These are phyloP conservation scores for Termitomyces sp. DNA, from an alignment of 1,284 basidiomycete species.

Conservation along the genomic window DNA sequence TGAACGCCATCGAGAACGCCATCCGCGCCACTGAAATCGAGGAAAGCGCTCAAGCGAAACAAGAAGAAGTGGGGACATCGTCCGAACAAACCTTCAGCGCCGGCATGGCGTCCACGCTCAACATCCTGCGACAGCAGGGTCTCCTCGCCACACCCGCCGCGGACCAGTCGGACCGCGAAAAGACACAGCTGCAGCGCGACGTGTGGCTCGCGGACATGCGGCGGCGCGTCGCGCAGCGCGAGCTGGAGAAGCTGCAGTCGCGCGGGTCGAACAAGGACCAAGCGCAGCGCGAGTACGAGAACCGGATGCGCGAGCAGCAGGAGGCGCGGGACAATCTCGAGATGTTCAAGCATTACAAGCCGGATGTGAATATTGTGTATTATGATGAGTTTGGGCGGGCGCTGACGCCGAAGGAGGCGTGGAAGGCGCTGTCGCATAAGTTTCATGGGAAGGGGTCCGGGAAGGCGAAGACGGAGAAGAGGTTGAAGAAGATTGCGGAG, in stretches of 20 bases:
- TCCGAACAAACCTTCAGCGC: slow-evolving; percentile 69
- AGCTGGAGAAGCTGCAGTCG: slow-evolving; percentile 70
- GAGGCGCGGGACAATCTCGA: slow-evolving; percentile 84
- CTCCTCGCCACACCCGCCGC: slow-evolving; percentile 64
- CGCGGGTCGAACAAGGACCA: slow-evolving; percentile 89
- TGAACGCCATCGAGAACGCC: slow-evolving; percentile 66
- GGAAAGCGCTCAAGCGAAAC: slow-evolving; percentile 36
- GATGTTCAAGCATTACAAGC: slow-evolving; percentile 90
- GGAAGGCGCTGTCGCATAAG: slow-evolving; percentile 92
- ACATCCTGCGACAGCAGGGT: slow-evolving; percentile 90
- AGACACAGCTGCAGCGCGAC: slow-evolving; percentile 80
- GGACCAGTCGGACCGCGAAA: slow-evolving; percentile 77
- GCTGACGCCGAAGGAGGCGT: slow-evolving; percentile 92
- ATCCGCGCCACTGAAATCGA: slow-evolving; percentile 58
- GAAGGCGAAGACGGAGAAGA: slow-evolving; percentile 92
- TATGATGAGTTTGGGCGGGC: slow-evolving; percentile 93
- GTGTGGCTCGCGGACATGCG: slow-evolving; percentile 88
- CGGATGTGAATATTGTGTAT: slow-evolving; percentile 94
- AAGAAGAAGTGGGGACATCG: slow-evolving; percentile 48
- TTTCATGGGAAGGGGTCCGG: slow-evolving; percentile 96
- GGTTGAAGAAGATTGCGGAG: slow-evolving; percentile 89
- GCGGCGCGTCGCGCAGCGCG: slow-evolving; percentile 69
- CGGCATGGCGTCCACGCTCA: slow-evolving; percentile 86
- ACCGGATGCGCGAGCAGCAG: slow-evolving; percentile 84
- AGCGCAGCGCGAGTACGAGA: slow-evolving; percentile 91